Percentiles rank a stretch among this genome's conserved stretches.
Evolutionary conservation across 192 early-diverging fungal species (phyloP).

Genomic region (Pecoramyces ruminantium): DNA sequence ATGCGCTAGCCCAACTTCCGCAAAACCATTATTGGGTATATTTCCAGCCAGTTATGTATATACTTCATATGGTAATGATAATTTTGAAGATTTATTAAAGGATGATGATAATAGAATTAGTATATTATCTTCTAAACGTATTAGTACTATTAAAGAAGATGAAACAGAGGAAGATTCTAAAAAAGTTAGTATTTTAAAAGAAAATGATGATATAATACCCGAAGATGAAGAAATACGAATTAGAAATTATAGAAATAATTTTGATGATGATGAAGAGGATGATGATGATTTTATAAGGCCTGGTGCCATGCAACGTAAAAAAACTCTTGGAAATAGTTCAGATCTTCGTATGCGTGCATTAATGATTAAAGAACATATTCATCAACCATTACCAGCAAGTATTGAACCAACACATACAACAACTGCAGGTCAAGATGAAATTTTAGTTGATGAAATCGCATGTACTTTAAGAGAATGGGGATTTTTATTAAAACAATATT

Average conservation of each 20-base stretch:
- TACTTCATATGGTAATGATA: slow-evolving; percentile 17
- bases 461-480: slow-evolving; percentile 46
- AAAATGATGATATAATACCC: not conserved
- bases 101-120: not conserved
- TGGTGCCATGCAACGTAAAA: not conserved
- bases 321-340: slow-evolving; percentile 8
- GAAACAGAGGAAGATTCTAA: not conserved
- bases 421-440: slow-evolving; percentile 26
- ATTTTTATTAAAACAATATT: slow-evolving; percentile 22
- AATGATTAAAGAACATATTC: slow-evolving; percentile 4
- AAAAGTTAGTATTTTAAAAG: not conserved
- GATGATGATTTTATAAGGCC: not conserved
- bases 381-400: slow-evolving; percentile 8
- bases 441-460: slow-evolving; percentile 48
- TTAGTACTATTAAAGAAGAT: not conserved
- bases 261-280: not conserved
- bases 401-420: slow-evolving; percentile 19
- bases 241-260: not conserved
- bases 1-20: slow-evolving; percentile 11
- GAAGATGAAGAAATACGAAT: not conserved
- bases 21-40: slow-evolving; percentile 17
- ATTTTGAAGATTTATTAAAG: not conserved
- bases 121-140: not conserved
- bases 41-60: slow-evolving; percentile 32
- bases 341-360: slow-evolving; percentile 1